Percentiles rank a stretch among this genome's conserved stretches.
Conservation (phyloP, 495 filamentous ascomycete species). For the Arthonia radiata region DNA sequence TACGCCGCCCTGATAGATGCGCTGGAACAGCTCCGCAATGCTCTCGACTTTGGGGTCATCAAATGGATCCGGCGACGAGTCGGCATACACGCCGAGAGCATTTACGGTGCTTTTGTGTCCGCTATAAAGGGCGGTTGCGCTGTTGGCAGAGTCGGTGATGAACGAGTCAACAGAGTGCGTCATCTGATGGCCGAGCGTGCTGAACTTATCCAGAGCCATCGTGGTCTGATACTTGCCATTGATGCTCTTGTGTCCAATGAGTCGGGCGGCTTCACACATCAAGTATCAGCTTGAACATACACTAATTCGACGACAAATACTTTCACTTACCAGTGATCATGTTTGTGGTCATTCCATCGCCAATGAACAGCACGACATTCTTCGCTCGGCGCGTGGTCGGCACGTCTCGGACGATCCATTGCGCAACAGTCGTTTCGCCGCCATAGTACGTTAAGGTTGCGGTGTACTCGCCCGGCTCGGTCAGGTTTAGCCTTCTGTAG, state of each 20-base stretch:
- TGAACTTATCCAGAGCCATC: constrained; percentile 46
- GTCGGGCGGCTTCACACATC: constrained; percentile 42
- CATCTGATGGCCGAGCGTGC: constrained; percentile 46
- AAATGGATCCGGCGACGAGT: constrained; percentile 35
- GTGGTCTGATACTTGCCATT: constrained; percentile 48
- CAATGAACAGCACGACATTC: constrained; percentile 57
- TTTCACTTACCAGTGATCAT: constrained; percentile 26
- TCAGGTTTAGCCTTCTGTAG: constrained; percentile 39
- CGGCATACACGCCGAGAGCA: constrained; percentile 45
- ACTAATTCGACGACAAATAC: not conserved
- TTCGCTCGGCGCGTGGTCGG: constrained; percentile 38
- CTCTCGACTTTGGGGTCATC: constrained; percentile 60
- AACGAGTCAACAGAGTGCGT: constrained; percentile 50
- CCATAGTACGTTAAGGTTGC: constrained; percentile 46
- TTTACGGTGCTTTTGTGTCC: constrained; percentile 56
- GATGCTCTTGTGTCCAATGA: constrained; percentile 48
- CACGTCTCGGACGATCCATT: constrained; percentile 45
- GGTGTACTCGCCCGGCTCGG: constrained; percentile 41
- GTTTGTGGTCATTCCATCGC: constrained; percentile 60
- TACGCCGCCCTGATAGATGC: constrained; percentile 28
- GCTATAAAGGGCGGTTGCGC: constrained; percentile 44
- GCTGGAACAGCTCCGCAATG: constrained; percentile 44
- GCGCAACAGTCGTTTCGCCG: constrained; percentile 33
- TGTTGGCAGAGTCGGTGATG: constrained; percentile 59
- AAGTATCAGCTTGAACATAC: constrained; percentile 21